Conservation (phyloP, 306 rosid genomes). For the Cucumis sativus region DNA sequence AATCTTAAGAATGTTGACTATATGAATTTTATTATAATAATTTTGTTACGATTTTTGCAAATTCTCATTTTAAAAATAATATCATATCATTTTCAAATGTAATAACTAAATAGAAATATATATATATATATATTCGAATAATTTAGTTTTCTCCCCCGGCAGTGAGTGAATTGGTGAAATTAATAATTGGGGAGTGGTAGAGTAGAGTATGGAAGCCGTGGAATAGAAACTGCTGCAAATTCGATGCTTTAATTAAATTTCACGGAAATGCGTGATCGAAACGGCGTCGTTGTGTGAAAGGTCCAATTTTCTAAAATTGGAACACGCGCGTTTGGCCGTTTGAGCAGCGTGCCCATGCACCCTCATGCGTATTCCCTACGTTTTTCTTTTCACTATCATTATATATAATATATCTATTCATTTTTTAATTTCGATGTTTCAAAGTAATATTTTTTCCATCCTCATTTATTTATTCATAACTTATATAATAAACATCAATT, state of each 20-base stretch:
- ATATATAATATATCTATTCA: too few relatives aligned
- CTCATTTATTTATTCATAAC: background rate
- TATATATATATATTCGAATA: too few relatives aligned
- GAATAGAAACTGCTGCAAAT: background rate
- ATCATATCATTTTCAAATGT: too few relatives aligned
- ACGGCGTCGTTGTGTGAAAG: background rate
- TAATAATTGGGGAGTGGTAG: background rate
- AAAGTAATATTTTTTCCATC: background rate
- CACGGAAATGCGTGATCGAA: background rate
- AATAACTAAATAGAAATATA: too few relatives aligned
- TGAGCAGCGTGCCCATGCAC: constrained; percentile 8
- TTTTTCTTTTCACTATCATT: background rate
- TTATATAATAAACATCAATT: background rate
- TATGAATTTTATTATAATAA: too few relatives aligned
- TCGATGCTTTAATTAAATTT: background rate
- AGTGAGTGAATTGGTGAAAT: background rate
- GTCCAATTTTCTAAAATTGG: background rate
- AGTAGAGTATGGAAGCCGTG: background rate
- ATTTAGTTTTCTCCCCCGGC: too few relatives aligned
- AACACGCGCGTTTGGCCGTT: background rate
- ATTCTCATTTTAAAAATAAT: too few relatives aligned
- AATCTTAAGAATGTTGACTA: too few relatives aligned
- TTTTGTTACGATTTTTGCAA: too few relatives aligned
- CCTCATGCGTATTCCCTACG: constrained; percentile 1
- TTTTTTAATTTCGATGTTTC: background rate